phyloP scores from a whole-genome alignment of 164 flowering plant species.

The Macadamia integrifolia region DNA sequence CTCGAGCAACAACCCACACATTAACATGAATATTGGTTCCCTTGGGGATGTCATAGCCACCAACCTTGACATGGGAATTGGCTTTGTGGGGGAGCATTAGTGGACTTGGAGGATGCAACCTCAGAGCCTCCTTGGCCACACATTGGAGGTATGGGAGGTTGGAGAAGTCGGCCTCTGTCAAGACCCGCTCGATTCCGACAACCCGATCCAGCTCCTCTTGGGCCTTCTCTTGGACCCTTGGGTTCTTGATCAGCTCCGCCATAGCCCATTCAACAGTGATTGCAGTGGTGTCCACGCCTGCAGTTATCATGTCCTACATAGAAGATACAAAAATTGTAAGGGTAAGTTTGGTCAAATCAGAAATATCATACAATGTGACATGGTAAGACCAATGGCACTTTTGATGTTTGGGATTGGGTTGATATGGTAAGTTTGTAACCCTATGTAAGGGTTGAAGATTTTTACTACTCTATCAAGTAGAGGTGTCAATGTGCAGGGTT shows the following conservation, averaged over 20 bases:
- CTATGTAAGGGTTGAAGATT: too few species aligned
- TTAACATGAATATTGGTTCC: slow-evolving; percentile 31
- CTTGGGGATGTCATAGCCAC: slow-evolving; percentile 38
- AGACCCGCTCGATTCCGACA: slow-evolving; percentile 22
- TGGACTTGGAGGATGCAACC: slow-evolving; percentile 40
- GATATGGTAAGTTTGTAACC: too few species aligned
- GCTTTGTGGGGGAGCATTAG: slow-evolving; percentile 43
- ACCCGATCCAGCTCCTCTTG: slow-evolving; percentile 40
- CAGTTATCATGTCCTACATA: slow-evolving; percentile 39
- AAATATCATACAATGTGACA: not conserved
- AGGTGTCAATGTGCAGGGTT: too few species aligned
- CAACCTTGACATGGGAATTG: slow-evolving; percentile 26
- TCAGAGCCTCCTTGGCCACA: slow-evolving; percentile 31
- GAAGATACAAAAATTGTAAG: not conserved
- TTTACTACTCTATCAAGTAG: too few species aligned
- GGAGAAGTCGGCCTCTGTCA: slow-evolving; percentile 32
- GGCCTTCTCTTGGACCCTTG: slow-evolving; percentile 31
- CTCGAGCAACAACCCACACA: slow-evolving; percentile 35
- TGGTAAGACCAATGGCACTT: too few species aligned
- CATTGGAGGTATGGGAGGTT: slow-evolving; percentile 34
- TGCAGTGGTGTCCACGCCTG: slow-evolving; percentile 39
- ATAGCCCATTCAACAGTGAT: slow-evolving; percentile 39
- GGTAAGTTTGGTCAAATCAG: not conserved
- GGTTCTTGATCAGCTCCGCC: slow-evolving; percentile 38
- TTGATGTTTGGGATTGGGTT: too few species aligned